phyloP scores from a whole-genome alignment of 257 asterid genomes.

The Forsythia viridissima region DNA sequence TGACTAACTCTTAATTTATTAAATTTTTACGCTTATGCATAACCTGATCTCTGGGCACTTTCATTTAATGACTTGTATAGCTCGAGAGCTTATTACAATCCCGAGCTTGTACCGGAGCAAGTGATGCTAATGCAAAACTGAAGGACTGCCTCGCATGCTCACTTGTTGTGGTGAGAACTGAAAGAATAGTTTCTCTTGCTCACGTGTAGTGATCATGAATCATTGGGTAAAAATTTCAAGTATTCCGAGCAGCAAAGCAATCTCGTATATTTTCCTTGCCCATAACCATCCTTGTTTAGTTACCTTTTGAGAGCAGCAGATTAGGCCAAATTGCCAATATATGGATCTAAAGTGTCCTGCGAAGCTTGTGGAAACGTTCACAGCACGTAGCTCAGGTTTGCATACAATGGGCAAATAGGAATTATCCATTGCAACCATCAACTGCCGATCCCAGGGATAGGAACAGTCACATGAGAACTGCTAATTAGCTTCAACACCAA shows the following conservation, averaged over 20 bases:
- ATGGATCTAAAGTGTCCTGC: not conserved
- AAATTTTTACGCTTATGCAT: conserved; percentile 33
- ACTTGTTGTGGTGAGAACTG: not conserved
- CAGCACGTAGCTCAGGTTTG: not conserved
- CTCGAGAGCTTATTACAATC: not conserved
- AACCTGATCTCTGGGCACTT: conserved; percentile 24
- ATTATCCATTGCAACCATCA: not conserved
- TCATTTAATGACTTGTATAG: not conserved
- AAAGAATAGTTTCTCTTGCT: not conserved
- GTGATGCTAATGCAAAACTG: not conserved
- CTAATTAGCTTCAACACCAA: not conserved
- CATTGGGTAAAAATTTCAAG: not conserved
- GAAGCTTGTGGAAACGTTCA: not conserved
- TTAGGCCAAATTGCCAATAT: not conserved
- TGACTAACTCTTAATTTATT: conserved; percentile 11
- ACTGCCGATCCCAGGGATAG: not conserved
- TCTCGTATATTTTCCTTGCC: not conserved
- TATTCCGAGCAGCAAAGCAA: not conserved
- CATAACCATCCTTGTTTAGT: not conserved
- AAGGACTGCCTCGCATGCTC: not conserved
- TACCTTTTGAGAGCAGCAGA: too few species aligned
- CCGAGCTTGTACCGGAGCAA: not conserved
- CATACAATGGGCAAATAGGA: not conserved
- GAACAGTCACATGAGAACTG: not conserved
- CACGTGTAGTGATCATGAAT: not conserved